These are phyloP conservation scores for Sanghuangporus sanghuang DNA, from an alignment of 1,284 basidiomycete genomes.

Conservation along the genomic window DNA sequence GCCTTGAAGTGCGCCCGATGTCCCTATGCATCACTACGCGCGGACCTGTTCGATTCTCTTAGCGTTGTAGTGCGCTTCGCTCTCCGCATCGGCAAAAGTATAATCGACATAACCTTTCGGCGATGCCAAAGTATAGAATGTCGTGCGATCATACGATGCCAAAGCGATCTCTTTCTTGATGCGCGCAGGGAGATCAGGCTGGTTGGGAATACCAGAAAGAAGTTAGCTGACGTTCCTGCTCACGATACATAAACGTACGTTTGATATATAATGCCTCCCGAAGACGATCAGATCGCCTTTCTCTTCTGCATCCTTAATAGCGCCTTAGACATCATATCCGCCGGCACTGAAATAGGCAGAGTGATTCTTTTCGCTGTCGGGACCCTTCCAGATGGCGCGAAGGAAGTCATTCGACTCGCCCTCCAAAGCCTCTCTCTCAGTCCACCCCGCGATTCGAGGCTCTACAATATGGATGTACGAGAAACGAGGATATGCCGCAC, in stretches of 20 bases:
- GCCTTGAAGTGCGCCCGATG: too few relatives aligned
- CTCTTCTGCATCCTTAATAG: slow-evolving; percentile 29
- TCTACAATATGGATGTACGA: slow-evolving; percentile 52
- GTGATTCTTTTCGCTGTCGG: background rate
- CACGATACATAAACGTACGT: slow-evolving; percentile 30
- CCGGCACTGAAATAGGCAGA: background rate
- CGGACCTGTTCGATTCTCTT: background rate
- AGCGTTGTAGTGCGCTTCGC: slow-evolving; percentile 5
- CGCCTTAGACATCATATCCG: slow-evolving; percentile 14
- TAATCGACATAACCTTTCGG: slow-evolving; percentile 18
- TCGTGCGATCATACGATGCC: slow-evolving; percentile 13
- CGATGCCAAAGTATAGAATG: slow-evolving; percentile 13
- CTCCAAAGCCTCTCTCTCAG: too few relatives aligned
- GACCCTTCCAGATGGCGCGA: slow-evolving; percentile 23
- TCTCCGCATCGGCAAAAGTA: slow-evolving; percentile 14
- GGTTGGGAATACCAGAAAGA: background rate
- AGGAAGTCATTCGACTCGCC: slow-evolving; percentile 33
- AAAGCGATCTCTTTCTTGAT: slow-evolving; percentile 15
- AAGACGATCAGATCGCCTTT: slow-evolving; percentile 38
- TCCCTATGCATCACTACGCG: background rate
- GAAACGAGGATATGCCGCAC: slow-evolving; percentile 36
- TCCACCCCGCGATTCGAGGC: slow-evolving; percentile 25
- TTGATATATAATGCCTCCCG: slow-evolving; percentile 44
- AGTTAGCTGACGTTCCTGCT: background rate
- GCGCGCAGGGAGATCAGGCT: slow-evolving; percentile 17